Conservation (phyloP, 73 alveolate species). For the Durusdinium trenchii region DNA sequence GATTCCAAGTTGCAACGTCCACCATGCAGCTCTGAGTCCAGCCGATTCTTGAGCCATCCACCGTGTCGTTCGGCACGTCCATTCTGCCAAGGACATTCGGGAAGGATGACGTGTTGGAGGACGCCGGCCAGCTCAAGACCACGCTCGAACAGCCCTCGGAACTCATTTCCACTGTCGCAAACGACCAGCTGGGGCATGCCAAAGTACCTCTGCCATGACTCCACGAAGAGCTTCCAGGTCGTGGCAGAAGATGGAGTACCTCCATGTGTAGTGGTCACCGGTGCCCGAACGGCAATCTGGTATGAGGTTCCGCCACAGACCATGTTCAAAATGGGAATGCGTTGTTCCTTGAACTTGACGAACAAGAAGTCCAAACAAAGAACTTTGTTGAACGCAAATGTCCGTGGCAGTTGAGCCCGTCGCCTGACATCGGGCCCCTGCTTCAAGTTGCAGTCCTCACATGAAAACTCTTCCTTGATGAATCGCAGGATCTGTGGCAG, state of each 20-base stretch:
- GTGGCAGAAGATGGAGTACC: not conserved
- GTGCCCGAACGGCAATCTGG: not conserved
- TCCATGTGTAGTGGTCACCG: not conserved
- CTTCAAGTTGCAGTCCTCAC: not conserved
- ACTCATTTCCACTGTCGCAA: conserved; percentile 1
- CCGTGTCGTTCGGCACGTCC: conserved; percentile 22
- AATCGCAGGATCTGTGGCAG: not conserved
- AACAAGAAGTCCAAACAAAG: not conserved
- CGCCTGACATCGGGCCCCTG: not conserved
- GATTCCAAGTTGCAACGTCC: not conserved
- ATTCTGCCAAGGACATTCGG: conserved; percentile 7
- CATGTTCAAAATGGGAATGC: conserved; percentile 21
- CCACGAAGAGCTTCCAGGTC: not conserved
- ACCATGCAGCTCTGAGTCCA: not conserved
- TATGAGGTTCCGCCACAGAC: not conserved
- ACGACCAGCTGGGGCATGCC: conserved; percentile 5
- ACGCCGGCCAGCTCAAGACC: not conserved
- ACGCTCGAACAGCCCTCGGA: not conserved
- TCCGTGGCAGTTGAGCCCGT: not conserved
- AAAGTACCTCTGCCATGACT: not conserved
- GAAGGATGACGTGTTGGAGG: not conserved
- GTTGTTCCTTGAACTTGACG: not conserved
- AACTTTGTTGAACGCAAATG: not conserved
- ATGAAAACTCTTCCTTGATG: not conserved
- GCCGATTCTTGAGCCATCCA: conserved; percentile 1